Percentiles rank a stretch among this genome's conserved stretches.
phyloP scores from a whole-genome alignment of 2,329 filamentous ascomycete genomes.

The Microcyclospora tardicrescens region DNA sequence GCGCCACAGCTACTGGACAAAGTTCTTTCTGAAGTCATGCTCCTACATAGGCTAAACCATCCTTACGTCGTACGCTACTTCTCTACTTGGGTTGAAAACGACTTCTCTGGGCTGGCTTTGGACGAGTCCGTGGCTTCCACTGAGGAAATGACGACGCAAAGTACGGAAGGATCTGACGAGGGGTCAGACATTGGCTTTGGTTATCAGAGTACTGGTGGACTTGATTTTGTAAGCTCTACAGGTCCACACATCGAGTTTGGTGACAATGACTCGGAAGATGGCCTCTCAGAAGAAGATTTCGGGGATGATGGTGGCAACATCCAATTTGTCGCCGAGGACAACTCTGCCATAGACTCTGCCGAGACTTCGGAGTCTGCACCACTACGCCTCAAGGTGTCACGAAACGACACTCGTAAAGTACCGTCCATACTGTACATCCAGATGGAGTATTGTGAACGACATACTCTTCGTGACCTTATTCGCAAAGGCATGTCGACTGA shows the following conservation, averaged over 20 bases:
- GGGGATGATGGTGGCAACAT: constrained; percentile 4
- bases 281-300: constrained; percentile 28
- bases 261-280: constrained; percentile 38
- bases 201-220: constrained; percentile 53
- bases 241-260: constrained; percentile 67
- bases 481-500: constrained; percentile 59
- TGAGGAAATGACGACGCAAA: constrained; percentile 5
- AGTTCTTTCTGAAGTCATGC: constrained; percentile 69
- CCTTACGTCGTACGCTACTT: constrained; percentile 83
- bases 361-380: neutral
- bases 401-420: constrained; percentile 37
- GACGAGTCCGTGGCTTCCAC: constrained; percentile 13
- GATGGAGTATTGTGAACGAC: constrained; percentile 97
- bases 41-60: constrained; percentile 86
- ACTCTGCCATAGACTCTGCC: constrained; percentile 15
- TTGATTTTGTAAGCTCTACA: constrained; percentile 89
- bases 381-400: constrained; percentile 28
- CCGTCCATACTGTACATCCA: constrained; percentile 84
- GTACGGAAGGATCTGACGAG: constrained; percentile 26
- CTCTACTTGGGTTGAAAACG: constrained; percentile 83
- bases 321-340: constrained; percentile 2
- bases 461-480: constrained; percentile 81
- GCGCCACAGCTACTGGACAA: constrained; percentile 61
- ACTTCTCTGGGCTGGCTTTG: constrained; percentile 13
- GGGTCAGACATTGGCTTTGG: constrained; percentile 43